Base-by-base conservation (phyloP, 2,329 filamentous ascomycete genomes). In the Byssochlamys sp. region DNA sequence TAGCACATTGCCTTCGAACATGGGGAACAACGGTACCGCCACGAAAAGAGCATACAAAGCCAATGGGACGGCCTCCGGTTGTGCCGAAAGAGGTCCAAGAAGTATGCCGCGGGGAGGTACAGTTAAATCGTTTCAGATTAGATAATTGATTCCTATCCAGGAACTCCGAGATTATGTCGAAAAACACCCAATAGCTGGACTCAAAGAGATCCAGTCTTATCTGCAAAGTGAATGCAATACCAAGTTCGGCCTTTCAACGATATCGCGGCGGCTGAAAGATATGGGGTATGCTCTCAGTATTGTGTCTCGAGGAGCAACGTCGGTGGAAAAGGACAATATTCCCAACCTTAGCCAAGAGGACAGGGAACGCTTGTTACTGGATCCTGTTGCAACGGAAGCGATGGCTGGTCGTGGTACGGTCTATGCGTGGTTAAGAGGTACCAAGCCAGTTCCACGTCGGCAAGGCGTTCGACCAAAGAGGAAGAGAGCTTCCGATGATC, bases 241-340 rank as follows among this genome's bases (percentile, higher is more conserved):
- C 12, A 53, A 56, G 24, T 54, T 52, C 52, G 51, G 55, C n/a
- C 48, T 33, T 11, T 26, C 19, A 25, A 27, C 55, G 33, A 54
- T 59, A 24, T 56, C 57, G 10, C 57, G 51, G n/a, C 55, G 57
- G 7, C 24, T 59, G 39, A 57, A 14, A 19, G 57, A 55, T 11
- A 54, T 59, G 55, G 57, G 55, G n/a, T 59, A 59, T 29, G 27
- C 25, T 6, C 52, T 52, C 19, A 59, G 33, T 33, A 52, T 59
- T 28, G 52, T 57, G 51, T 55, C 55, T 51, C 39, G 52, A 6
- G 55, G 52, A 4, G 53, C 49, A 7, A 54, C 53, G 11, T 55
- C 53, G 4, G 33, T 27, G 25, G 53, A 55, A 28, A 55, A 55
- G 31, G 53, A 45, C 4, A 55, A 55, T 27, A 14, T 55, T 25